Base-by-base conservation (phyloP, 768 basidiomycete genomes). In the Stropharia rugosoannulata region DNA sequence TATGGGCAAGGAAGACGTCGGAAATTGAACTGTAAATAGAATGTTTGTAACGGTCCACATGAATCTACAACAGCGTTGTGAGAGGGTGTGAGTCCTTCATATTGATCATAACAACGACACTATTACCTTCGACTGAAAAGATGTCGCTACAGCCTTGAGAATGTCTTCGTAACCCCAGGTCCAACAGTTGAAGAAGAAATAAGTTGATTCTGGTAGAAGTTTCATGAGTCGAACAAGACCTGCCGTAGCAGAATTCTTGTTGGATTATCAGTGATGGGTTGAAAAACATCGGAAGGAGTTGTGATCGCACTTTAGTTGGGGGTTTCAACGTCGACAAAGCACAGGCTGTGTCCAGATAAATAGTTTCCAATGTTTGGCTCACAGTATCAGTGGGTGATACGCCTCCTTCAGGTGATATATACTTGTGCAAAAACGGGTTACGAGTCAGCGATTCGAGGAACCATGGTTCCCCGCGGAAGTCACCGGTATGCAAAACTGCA, bases 161-260 rank as follows among this genome's bases (percentile, higher is more conserved):
- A 95, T 73, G 54, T 95, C 92, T 69, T 99, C 96, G 67, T 97
- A 98, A 0, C 96, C 96, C 87, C 90, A 95, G 0, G 95, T 96
- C 96, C 96, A 99, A 0, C 83, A 67, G 65, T 97, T 96, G 55
- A 99, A 77, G 73, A 90, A 98, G 73, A 98, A 97, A 52, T 83
- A 76, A 0, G 86, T 86, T 4, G 78, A 73, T 0, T 74, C 58
- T 0, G 93, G 88, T 54, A 87, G 89, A 3, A 85, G 64, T 9
- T 76, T 73, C 70, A 98, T 87, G 1, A 97, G 76, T 15, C 82
- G 73, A 16, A 93, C 69, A 3, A 96, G 72, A 2, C 87, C 90
- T 22, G 73, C 60, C 0, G 85, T 82, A 0, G 90, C 94, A 15
- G 79, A 73, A 18, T 78, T 76, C 93, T 96, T 60, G 2, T 19